Conservation (phyloP, 257 asterid species). For the Fraxinus quadrangulata region DNA sequence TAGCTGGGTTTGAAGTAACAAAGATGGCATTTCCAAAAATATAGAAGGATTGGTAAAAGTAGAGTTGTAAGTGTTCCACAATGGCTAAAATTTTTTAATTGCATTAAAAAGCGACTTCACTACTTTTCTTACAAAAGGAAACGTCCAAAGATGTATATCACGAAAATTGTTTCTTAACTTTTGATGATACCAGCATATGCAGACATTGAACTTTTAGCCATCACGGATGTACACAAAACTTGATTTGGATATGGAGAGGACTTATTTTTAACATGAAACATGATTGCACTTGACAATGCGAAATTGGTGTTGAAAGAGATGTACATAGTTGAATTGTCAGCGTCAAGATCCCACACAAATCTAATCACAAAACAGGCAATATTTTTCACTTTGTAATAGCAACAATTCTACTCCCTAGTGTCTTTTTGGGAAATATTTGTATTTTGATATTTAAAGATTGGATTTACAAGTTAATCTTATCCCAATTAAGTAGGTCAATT, state of each 20-base stretch:
- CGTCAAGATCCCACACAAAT: conserved; percentile 40
- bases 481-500: background rate
- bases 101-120: too few species aligned
- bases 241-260: background rate
- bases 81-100: too few species aligned
- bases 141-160: too few species aligned
- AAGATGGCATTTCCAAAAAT: too few species aligned
- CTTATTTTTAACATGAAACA: background rate
- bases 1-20: too few species aligned
- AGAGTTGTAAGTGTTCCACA: too few species aligned
- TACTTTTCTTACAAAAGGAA: too few species aligned
- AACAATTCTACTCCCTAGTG: background rate
- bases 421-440: background rate
- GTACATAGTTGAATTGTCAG: background rate
- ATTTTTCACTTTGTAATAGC: background rate
- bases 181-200: too few species aligned
- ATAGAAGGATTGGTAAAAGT: too few species aligned
- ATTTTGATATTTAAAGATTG: background rate
- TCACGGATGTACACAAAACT: background rate
- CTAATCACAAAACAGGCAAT: conserved; percentile 35
- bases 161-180: too few species aligned
- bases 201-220: too few species aligned
- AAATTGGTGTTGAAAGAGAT: background rate
- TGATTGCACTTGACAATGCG: background rate
- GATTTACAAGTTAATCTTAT: background rate